Base-by-base conservation (phyloP, 108 stramenopile genomes). In the Cylindrotheca fusiformis region DNA sequence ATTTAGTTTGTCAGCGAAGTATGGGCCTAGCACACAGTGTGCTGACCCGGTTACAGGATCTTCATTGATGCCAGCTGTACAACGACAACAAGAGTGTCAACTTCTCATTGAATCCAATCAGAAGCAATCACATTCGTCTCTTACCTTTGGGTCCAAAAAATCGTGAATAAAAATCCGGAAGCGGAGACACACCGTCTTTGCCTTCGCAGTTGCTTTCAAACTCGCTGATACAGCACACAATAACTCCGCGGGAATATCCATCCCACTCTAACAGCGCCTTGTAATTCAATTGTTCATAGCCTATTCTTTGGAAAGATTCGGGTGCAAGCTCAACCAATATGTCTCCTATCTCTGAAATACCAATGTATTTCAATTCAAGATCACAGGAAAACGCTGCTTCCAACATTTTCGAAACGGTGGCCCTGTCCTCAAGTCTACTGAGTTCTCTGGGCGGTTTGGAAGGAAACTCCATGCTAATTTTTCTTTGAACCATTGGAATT, bases 31-130 rank as follows among this genome's bases (percentile, higher is more conserved):
- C 24, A 77, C 72, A 71, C 97, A 97, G 63, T 98, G 97, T 0
- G 97, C 96, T 44, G 82, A 90, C 4, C 99, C 99, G 4, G 94
- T 95, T 3, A 98, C 97, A 1, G 97, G 96, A 68, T 99, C 99
- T 78, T 99, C 99, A 54, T 91, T 78, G 24, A 99, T 95, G 12
- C 97, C 97, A 22, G 80, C 71, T 41, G 14, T 10, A n/a, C n/a
- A n/a, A n/a, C n/a, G n/a, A n/a, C n/a, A n/a, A n/a, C n/a, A n/a
- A n/a, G n/a, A n/a, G n/a, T n/a, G n/a, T n/a, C n/a, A n/a, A n/a
- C n/a, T n/a, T n/a, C n/a, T n/a, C n/a, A n/a, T n/a, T n/a, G n/a
- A n/a, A n/a, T n/a, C n/a, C n/a, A n/a, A n/a, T n/a, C n/a, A n/a
- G n/a, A n/a, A n/a, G n/a, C n/a, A n/a, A n/a, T n/a, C n/a, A n/a